Evolutionary conservation across 1,284 basidiomycete species (phyloP).

Genomic region (Bondarzewia mesenterica): DNA sequence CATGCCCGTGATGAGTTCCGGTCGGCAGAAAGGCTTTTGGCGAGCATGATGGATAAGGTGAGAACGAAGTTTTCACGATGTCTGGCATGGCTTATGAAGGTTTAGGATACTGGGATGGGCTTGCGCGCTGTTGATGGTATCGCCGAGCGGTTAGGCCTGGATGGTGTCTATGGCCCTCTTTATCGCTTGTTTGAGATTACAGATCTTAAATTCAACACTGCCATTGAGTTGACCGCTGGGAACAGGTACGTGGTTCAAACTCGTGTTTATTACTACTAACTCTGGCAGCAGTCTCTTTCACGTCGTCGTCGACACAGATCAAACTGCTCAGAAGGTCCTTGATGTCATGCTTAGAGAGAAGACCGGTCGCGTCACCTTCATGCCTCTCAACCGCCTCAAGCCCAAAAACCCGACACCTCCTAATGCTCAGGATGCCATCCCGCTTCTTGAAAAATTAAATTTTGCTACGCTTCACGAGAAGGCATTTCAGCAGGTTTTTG

Average conservation of each 20-base stretch:
- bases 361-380: conserved; percentile 93
- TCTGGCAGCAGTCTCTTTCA: conserved; percentile 75
- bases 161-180: conserved; percentile 87
- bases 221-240: conserved; percentile 91
- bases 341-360: conserved; percentile 91
- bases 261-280: neutral
- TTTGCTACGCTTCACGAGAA: conserved; percentile 70
- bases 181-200: conserved; percentile 91
- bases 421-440: conserved; percentile 82
- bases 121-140: conserved; percentile 82
- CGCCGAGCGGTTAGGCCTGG: conserved; percentile 62
- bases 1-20: conserved; percentile 78
- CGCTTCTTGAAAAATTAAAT: conserved; percentile 77
- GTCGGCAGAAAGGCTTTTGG: conserved; percentile 71
- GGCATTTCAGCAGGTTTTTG: conserved; percentile 98
- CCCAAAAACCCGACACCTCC: conserved; percentile 64
- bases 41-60: conserved; percentile 94
- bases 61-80: conserved; percentile 12
- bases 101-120: conserved; percentile 83
- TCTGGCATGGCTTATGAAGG: neutral
- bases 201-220: conserved; percentile 85
- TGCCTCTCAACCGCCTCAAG: conserved; percentile 96
- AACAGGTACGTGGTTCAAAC: conserved; percentile 58
- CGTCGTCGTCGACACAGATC: conserved; percentile 94
- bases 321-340: conserved; percentile 82